phyloP scores from a whole-genome alignment of 2,329 filamentous ascomycete genomes.

The Blumeria hordei region DNA sequence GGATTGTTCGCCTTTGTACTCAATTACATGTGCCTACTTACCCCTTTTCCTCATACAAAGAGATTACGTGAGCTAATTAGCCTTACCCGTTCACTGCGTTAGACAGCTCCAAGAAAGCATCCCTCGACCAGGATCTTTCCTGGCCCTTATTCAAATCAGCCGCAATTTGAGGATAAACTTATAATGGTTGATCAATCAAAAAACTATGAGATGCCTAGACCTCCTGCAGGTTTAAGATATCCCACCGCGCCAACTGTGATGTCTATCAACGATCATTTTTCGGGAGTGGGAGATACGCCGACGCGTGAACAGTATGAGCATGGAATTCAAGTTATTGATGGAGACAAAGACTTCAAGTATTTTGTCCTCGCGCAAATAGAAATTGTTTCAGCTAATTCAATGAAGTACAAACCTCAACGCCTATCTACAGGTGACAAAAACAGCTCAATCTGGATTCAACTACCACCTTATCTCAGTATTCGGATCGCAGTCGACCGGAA shows the following conservation, averaged over 20 bases:
- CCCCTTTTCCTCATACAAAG: too few relatives aligned
- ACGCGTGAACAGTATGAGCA: conserved; percentile 52
- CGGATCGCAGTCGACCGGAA: conserved; percentile 93
- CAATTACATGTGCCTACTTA: too few relatives aligned
- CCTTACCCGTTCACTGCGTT: too few relatives aligned
- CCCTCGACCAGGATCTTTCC: too few relatives aligned
- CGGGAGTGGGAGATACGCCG: conserved; percentile 42
- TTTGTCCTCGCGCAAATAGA: not conserved
- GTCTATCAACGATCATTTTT: conserved; percentile 60
- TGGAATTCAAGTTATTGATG: conserved; percentile 92
- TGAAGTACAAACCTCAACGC: conserved; percentile 48
- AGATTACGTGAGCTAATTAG: too few relatives aligned
- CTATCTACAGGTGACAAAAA: conserved; percentile 58
- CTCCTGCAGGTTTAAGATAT: conserved; percentile 11
- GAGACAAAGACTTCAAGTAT: conserved; percentile 92
- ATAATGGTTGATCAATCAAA: too few relatives aligned
- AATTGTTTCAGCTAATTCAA: conserved; percentile 4
- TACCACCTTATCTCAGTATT: conserved; percentile 99
- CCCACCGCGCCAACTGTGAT: conserved; percentile 14
- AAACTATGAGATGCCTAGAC: conserved; percentile 7
- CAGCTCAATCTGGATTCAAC: conserved; percentile 84
- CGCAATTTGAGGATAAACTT: too few relatives aligned
- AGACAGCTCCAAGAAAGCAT: too few relatives aligned
- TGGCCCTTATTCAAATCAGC: too few relatives aligned
- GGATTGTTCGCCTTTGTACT: too few relatives aligned